Conservation (phyloP, 805 yeast species). For the Lipomyces sp. region DNA sequence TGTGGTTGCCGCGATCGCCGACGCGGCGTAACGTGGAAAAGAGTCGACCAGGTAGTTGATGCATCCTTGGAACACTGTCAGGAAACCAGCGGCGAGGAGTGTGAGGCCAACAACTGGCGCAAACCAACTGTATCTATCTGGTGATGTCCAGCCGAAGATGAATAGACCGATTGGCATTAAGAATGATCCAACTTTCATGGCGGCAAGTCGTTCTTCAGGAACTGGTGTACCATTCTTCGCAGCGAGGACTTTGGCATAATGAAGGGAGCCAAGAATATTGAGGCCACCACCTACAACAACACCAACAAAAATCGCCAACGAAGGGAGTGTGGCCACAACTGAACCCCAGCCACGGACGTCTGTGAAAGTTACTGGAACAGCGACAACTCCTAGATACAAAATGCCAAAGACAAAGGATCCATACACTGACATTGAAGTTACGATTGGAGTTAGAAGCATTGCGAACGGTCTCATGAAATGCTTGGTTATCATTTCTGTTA, state of each 20-base stretch:
- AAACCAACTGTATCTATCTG: slow-evolving; percentile 54
- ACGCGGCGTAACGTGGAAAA: slow-evolving; percentile 62
- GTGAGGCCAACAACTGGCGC: slow-evolving; percentile 64
- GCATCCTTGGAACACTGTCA: slow-evolving; percentile 63
- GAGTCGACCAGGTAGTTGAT: slow-evolving; percentile 66
- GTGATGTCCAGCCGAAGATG: slow-evolving; percentile 67
- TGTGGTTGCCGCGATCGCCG: slow-evolving; percentile 69
- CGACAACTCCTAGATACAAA: slow-evolving; percentile 51
- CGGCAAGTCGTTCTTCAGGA: slow-evolving; percentile 64
- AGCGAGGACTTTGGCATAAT: slow-evolving; percentile 42
- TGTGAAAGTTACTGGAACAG: slow-evolving; percentile 49
- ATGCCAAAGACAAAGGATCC: slow-evolving; percentile 54
- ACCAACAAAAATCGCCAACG: slow-evolving; percentile 46
- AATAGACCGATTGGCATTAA: slow-evolving; percentile 60
- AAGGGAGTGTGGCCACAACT: slow-evolving; percentile 44
- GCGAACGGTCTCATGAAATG: slow-evolving; percentile 81
- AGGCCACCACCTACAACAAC: slow-evolving; percentile 43
- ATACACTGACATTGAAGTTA: slow-evolving; percentile 49
- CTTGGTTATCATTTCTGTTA: slow-evolving; percentile 69
- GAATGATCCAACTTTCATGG: slow-evolving; percentile 53
- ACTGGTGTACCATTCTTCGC: slow-evolving; percentile 53
- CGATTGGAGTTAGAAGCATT: slow-evolving; percentile 63
- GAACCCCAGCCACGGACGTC: slow-evolving; percentile 44
- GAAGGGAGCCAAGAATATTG: slow-evolving; percentile 41
- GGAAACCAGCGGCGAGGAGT: slow-evolving; percentile 57